Base-by-base conservation (phyloP, 2,329 filamentous ascomycete species). In the Talaromyces sp. region DNA sequence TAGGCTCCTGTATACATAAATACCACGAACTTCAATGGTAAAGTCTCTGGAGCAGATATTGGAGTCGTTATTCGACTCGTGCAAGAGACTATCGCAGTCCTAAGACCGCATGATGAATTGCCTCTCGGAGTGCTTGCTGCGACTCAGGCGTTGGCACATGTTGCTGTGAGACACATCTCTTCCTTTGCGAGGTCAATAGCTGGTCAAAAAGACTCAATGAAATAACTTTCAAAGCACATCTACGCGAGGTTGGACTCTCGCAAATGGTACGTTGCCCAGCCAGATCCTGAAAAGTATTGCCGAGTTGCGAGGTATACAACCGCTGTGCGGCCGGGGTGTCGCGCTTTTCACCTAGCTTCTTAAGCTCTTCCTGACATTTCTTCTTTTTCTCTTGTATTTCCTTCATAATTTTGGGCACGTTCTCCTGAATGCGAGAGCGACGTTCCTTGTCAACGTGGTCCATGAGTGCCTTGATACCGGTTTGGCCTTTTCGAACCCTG, bases 391-490 rank as follows among this genome's bases (percentile, higher is more conserved):
- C 50, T 16, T 60, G 61, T 7, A 67, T 67, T 48, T 67, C 66
- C 1, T 31, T 21, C 7, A 67, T 64, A 21, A 67, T 65, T 3
- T 64, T 59, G 3, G 66, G 65, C 39, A 67, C 62, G 12, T 57
- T 64, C 25, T 60, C 54, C 31, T 65, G 66, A 12, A 67, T 56
- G n/a, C 63, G 63, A 25, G 57, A 23, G 5, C 66, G 65, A 18
- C 65, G 61, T 44, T 64, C 63, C 42, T 60, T 65, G 33, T 67
- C 66, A 42, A 67, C 61, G 48, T 67, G 65, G 1, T 56, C 60
- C 61, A 66, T 64, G 21, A 67, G 52, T 7, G 63, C 58, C 23
- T 61, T 61, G 35, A 61, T 67, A 6, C 66, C 64, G 6, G 61
- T 63, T 16, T 63, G 59, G 12, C 59, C 59, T 25, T 62, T 58